Evolutionary conservation across 75 land plant genomes (phyloP), one percentile per base, ranked within the genome.

Genomic region (Azolla pinnata): DNA sequence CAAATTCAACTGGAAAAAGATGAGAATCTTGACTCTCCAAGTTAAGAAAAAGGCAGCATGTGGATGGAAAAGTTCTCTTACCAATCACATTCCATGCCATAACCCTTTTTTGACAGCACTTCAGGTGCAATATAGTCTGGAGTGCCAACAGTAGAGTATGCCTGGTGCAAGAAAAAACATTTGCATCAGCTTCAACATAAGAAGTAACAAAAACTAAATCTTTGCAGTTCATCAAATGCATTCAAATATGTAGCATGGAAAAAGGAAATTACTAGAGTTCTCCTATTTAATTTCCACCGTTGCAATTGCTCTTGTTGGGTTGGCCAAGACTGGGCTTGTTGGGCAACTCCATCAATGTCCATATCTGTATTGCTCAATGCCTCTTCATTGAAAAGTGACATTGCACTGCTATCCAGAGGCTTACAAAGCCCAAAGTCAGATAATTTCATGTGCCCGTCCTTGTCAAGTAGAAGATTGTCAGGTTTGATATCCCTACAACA

Each of bases 51-150:
- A n/a, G n/a, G n/a, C n/a, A n/a, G n/a, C n/a, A n/a, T n/a, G n/a
- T n/a, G n/a, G 42, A 7, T 38, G 42, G 14, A 38, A 7, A 38
- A 38, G 42, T 38, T 38, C n/a, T 26, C 74, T 29, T 29, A 87
- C 92, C 92, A 87, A 56, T 88, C 95, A 67, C 95, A 88, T 46
- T 88, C 95, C 81, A 80, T 71, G 47, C 86, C 83, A 76, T 88
- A 88, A 40, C 95, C 95, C 70, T 88, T 86, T 77, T 86, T 86
- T 31, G 83, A 51, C 33, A 90, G 76, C 2, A 88, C 90, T 69
- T 88, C 95, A 24, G 95, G 95, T 31, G 95, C 95, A 80, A 88
- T 88, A 69, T 88, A 88, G 51, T 88, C 90, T 9, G 90, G 90
- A 29, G 95, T 88, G 30, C 95, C 95, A 20, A 85, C 95, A 12